Base-by-base conservation (phyloP, 2,329 filamentous ascomycete species). In the Madurella mycetomatis region DNA sequence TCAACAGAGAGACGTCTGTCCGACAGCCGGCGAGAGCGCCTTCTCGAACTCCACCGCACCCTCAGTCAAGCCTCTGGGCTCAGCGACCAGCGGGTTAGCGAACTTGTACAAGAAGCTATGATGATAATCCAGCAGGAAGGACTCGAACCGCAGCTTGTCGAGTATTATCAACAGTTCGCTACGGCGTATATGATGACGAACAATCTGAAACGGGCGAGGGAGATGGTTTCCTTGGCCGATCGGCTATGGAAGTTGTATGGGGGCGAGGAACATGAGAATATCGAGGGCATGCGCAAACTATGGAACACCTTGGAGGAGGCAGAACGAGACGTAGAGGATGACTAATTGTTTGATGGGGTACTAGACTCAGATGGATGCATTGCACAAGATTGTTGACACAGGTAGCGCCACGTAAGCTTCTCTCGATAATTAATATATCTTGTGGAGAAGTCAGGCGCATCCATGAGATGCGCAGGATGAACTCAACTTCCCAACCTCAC, bases 101-200 rank as follows among this genome's bases (percentile, higher is more conserved):
- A 54, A 41, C 51, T 65, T 7, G 58, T 61, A 18, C 25, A 13
- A 4, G 62, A 67, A 52, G 53, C 65, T 11, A 41, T 60, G 39
- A 25, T 43, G 15, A 45, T 67, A 11, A 56, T 67, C 18, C 58
- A 61, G 13, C n/a, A 48, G 18, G 64, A 67, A 51, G 55, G 62
- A 40, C 59, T 67, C 9, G 51, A 58, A 31, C 61, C 62, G 11
- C 65, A 67, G 57, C 54, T 66, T 39, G 62, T 64, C 42, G 61
- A 62, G 53, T 67, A 64, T 54, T 61, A 65, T 41, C 53, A 58
- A 46, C 53, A 60, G 4, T 57, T 65, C 19, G 62, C 65, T 5
- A 56, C 56, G 5, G 64, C 64, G 9, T 66, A 64, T 48, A 49
- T 66, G 32, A 52, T 49, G 32, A 43, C 57, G 9, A 52, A 47